A percentile compares a stretch with the other conserved stretches of the same genome.
Conservation (phyloP, 805 yeast genomes). For the Candida argentea region DNA sequence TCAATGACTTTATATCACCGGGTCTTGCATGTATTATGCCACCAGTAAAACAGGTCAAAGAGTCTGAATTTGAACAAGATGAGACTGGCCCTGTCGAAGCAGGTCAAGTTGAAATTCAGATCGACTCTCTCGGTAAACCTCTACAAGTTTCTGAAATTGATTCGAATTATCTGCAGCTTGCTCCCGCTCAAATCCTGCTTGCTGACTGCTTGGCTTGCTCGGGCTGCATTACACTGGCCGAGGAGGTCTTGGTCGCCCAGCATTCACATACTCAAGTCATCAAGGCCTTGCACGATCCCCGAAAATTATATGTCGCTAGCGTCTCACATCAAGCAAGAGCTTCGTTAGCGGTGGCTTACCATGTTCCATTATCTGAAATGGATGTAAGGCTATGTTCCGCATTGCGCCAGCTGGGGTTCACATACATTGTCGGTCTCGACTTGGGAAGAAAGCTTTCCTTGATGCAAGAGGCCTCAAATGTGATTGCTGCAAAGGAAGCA, state of each 20-base stretch:
- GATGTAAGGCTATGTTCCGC: constrained; percentile 51
- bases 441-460: constrained; percentile 66
- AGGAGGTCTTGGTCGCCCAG: constrained; percentile 81
- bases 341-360: constrained; percentile 64
- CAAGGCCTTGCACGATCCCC: constrained; percentile 36
- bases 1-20: constrained; percentile 91
- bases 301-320: constrained; percentile 52
- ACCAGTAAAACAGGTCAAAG: constrained; percentile 29
- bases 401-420: constrained; percentile 55
- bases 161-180: constrained; percentile 39
- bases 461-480: constrained; percentile 27
- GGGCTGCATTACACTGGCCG: constrained; percentile 97
- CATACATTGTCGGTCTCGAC: constrained; percentile 74
- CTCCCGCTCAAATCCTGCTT: constrained; percentile 79
- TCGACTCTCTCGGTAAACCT: constrained; percentile 49
- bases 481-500: constrained; percentile 33
- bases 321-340: constrained; percentile 81
- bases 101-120: constrained; percentile 45
- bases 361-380: constrained; percentile 38
- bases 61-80: no score
- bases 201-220: constrained; percentile 94
- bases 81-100: constrained; percentile 8
- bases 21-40: constrained; percentile 95
- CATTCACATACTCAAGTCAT: constrained; percentile 80
- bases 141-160: constrained; percentile 59